phyloP scores from a whole-genome alignment of 371 early-diverging fungal genomes.

The Syncephalastrum monosporum region DNA sequence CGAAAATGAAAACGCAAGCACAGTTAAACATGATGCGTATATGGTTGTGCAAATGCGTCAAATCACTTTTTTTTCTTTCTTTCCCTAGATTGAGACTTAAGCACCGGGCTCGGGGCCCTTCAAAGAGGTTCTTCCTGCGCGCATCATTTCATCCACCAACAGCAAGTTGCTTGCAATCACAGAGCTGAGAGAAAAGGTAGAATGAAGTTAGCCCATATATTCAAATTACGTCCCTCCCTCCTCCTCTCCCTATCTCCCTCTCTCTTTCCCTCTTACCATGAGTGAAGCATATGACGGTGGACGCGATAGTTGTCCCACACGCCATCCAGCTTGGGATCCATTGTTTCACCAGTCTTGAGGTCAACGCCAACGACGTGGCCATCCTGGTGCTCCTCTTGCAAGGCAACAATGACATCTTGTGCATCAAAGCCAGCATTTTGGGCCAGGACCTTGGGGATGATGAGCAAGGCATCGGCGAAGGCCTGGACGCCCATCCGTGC shows the following conservation, averaged over 20 bases:
- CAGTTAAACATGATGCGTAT: no score
- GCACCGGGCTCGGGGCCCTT: constrained; percentile 54
- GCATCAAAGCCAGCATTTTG: constrained; percentile 97
- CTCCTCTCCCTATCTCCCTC: no score
- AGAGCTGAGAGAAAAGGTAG: constrained; percentile 45
- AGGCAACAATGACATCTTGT: constrained; percentile 92
- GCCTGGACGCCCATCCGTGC: constrained; percentile 97
- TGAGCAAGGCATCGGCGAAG: constrained; percentile 94
- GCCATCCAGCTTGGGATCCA: constrained; percentile 92
- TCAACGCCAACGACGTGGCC: constrained; percentile 95
- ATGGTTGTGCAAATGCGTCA: no score
- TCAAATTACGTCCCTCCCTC: no score
- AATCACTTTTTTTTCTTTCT: constrained; percentile 2
- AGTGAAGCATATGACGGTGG: constrained; percentile 93
- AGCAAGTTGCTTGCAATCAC: constrained; percentile 98
- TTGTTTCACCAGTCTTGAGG: constrained; percentile 91
- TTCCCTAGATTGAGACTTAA: constrained; percentile 15
- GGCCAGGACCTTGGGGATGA: constrained; percentile 96
- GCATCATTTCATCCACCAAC: constrained; percentile 99
- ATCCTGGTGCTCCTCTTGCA: constrained; percentile 90
- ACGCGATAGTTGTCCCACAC: constrained; percentile 99
- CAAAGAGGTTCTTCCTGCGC: constrained; percentile 81
- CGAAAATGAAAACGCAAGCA: no score
- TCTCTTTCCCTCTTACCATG: constrained; percentile 52
- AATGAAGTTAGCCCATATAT: constrained; percentile 14